Evolutionary conservation across 2,329 filamentous ascomycete genomes (phyloP), one percentile per base, ranked within the genome.

Genomic region (Aaosphaeria pasadenensis): DNA sequence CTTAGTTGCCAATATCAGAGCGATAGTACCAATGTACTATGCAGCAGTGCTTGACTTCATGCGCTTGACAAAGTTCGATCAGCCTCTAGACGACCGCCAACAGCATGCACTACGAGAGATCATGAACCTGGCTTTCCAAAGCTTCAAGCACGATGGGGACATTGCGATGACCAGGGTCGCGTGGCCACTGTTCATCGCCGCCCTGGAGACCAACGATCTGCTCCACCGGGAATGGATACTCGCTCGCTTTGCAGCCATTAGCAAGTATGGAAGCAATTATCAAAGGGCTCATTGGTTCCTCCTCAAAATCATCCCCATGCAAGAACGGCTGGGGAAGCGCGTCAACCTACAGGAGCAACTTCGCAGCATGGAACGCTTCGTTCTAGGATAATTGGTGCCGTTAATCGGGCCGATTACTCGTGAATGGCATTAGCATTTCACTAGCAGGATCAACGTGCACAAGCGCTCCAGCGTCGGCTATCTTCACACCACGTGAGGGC

Each of bases 171-270:
- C 63, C 5, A 58, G 65, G 33, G 56, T 71, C 11, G 63, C 67
- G 0, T 70, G 67, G 62, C 64, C 67, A 5, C 51, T 72, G 5
- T 69, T 71, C 46, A 57, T 68, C n/a, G 69, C 61, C 4, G 67
- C 62, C 5, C 51, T 73, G 5, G 66, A 71, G 50, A 71, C 68
- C 5, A 58, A 68, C 7, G 60, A 67, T 28, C 49, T 58, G 4
- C 48, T 66, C 4, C 63, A 71, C 29, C 65, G 62, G 5, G 60
- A 65, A 6, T 72, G 69, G 62, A 60, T 70, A 11, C 44, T 71
- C 9, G 57, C 59, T 6, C 58, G 66, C 1, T 69, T 69, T 24
- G 53, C 62, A 6, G 50, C 45, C 7, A 61, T 70, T 31, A 58
- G 58, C 30, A 53, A 53, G 5, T 69, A 63, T 33, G 65, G 68